Conservation (phyloP, 2,329 filamentous ascomycete genomes). For the Trematosphaeria pertusa region DNA sequence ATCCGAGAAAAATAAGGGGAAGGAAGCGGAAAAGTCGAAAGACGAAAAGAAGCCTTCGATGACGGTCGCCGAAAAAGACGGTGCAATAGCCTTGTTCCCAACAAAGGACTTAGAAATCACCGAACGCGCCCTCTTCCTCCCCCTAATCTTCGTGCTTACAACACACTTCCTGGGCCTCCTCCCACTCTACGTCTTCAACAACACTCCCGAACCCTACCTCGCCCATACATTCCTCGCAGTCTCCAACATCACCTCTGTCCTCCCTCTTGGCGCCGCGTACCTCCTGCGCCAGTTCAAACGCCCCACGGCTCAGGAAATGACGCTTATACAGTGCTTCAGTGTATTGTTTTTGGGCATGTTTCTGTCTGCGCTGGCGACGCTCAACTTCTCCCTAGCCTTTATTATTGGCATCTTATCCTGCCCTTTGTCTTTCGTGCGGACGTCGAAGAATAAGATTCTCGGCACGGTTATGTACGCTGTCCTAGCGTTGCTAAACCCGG, state of each 20-base stretch:
- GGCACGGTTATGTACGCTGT: constrained; percentile 22
- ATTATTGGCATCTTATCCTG: constrained; percentile 79
- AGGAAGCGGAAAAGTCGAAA: constrained; percentile 35
- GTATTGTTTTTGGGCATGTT: constrained; percentile 92
- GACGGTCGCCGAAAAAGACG: constrained; percentile 46
- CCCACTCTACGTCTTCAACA: constrained; percentile 88
- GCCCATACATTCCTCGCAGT: constrained; percentile 34
- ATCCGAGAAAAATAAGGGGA: constrained; percentile 25
- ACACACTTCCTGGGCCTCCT: constrained; percentile 79
- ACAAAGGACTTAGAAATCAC: constrained; percentile 47
- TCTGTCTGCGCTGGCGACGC: constrained; percentile 87
- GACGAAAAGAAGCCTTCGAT: constrained; percentile 49
- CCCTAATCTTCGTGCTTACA: constrained; percentile 73
- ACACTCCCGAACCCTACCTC: constrained; percentile 62
- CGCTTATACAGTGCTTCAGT: constrained; percentile 87
- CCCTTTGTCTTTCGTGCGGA: constrained; percentile 77
- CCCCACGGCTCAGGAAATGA: constrained; percentile 73
- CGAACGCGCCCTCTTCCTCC: constrained; percentile 74
- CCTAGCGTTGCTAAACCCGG: constrained; percentile 41
- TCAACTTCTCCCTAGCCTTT: constrained; percentile 93
- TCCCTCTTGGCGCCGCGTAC: constrained; percentile 40
- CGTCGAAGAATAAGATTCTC: constrained; percentile 10
- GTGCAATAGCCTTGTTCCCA: constrained; percentile 48
- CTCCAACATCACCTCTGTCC: constrained; percentile 40
- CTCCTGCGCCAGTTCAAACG: constrained; percentile 46